phyloP scores from a whole-genome alignment of 148 eudicot species.

The Spergularia bocconei region DNA sequence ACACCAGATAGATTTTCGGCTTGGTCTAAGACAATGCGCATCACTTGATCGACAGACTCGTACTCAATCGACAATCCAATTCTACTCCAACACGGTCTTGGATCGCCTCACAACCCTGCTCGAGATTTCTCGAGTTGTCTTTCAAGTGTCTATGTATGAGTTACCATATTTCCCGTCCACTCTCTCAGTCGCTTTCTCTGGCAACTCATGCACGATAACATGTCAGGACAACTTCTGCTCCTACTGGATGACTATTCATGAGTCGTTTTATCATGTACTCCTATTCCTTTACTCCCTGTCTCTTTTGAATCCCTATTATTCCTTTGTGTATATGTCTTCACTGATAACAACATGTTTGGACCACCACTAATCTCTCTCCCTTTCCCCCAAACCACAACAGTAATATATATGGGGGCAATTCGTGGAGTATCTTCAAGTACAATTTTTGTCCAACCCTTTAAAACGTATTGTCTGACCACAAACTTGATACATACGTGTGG shows the following conservation, averaged over 20 bases:
- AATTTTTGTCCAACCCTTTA: not conserved
- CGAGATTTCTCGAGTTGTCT: no score
- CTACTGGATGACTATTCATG: not conserved
- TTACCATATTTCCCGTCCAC: no score
- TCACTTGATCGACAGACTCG: no score
- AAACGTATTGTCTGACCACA: not conserved
- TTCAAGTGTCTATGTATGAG: no score
- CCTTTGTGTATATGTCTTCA: not conserved
- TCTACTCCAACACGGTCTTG: no score
- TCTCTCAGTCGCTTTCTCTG: not conserved
- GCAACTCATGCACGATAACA: constrained; percentile 1
- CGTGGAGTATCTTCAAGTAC: not conserved
- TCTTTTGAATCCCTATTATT: constrained; percentile 8
- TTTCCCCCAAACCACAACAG: not conserved
- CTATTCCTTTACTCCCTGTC: not conserved
- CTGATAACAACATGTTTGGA: constrained; percentile 7
- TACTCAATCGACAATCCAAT: no score
- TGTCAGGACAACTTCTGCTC: not conserved
- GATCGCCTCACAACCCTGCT: no score
- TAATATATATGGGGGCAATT: not conserved
- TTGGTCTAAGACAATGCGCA: no score
- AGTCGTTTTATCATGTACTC: not conserved
- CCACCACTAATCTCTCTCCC: constrained; percentile 12
- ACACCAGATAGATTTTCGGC: no score
- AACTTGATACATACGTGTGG: not conserved